Conservation (phyloP, 2,329 filamentous ascomycete genomes). For the Xylaria sp. region DNA sequence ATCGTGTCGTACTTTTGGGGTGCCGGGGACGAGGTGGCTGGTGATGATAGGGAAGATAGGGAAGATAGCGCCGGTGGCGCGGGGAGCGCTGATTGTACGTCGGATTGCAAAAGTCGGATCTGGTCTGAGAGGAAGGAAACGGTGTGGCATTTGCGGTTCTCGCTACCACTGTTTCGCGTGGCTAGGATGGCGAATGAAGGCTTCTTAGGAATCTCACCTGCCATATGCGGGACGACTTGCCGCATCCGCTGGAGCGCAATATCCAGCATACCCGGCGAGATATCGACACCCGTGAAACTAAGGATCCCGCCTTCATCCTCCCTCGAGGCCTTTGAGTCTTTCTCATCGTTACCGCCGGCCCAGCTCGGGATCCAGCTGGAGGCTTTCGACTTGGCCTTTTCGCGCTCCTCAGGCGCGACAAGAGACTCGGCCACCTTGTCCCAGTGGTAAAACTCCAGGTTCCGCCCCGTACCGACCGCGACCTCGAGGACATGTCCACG, state of each 20-base stretch:
- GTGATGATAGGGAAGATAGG: conserved; percentile 44
- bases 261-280: conserved; percentile 64
- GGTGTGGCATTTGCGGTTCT: conserved; percentile 9
- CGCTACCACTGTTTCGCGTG: conserved; percentile 13
- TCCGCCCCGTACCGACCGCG: conserved; percentile 67
- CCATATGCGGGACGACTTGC: conserved; percentile 47
- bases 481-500: conserved; percentile 66
- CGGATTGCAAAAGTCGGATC: conserved; percentile 56
- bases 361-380: conserved; percentile 5
- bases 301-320: conserved; percentile 44
- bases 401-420: conserved; percentile 27
- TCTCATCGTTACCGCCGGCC: conserved; percentile 12
- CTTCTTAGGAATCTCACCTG: conserved; percentile 47
- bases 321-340: background rate
- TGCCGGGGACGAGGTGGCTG: conserved; percentile 46
- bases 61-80: conserved; percentile 44
- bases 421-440: conserved; percentile 37
- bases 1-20: conserved; percentile 64
- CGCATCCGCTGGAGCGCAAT: conserved; percentile 60
- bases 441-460: conserved; percentile 65
- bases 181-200: conserved; percentile 38
- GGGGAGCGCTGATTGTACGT: conserved; percentile 54
- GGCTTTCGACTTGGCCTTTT: conserved; percentile 25
- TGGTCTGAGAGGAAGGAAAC: conserved; percentile 47
- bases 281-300: conserved; percentile 67